Evolutionary conservation across 2,329 filamentous ascomycete species (phyloP).

Genomic region (Curvularia hawaiiensis): DNA sequence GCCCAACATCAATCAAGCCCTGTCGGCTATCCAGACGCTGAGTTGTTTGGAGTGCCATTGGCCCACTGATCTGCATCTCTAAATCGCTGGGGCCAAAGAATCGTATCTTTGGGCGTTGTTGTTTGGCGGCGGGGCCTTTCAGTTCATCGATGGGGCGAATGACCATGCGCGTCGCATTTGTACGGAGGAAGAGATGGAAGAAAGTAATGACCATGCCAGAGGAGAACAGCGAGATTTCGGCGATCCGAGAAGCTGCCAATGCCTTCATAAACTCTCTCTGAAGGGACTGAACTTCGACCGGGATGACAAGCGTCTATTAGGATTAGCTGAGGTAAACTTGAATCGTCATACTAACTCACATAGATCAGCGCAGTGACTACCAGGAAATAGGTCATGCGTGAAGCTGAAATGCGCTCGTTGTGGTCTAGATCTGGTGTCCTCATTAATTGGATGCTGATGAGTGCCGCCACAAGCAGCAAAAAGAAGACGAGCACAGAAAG

Average conservation of each 20-base stretch:
- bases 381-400: conserved; percentile 72
- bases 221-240: conserved; percentile 68
- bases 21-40: conserved; percentile 42
- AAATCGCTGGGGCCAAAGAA: conserved; percentile 53
- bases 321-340: conserved; percentile 8
- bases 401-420: conserved; percentile 66
- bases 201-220: conserved; percentile 69
- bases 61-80: conserved; percentile 50
- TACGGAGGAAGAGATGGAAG: conserved; percentile 70
- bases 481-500: conserved; percentile 58
- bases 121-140: conserved; percentile 38
- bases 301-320: conserved; percentile 61
- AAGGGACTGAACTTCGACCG: conserved; percentile 64
- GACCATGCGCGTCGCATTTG: conserved; percentile 64
- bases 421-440: conserved; percentile 61
- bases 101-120: conserved; percentile 56
- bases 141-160: conserved; percentile 57
- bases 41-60: conserved; percentile 41
- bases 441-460: conserved; percentile 64
- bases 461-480: conserved; percentile 57
- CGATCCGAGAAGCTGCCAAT: conserved; percentile 64
- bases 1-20: conserved; percentile 44
- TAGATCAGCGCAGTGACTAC: conserved; percentile 61
- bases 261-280: conserved; percentile 48
- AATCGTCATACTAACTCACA: conserved; percentile 50